Base-by-base conservation (phyloP, 2,329 filamentous ascomycete genomes). In the Cladosporium sphaerospermum region DNA sequence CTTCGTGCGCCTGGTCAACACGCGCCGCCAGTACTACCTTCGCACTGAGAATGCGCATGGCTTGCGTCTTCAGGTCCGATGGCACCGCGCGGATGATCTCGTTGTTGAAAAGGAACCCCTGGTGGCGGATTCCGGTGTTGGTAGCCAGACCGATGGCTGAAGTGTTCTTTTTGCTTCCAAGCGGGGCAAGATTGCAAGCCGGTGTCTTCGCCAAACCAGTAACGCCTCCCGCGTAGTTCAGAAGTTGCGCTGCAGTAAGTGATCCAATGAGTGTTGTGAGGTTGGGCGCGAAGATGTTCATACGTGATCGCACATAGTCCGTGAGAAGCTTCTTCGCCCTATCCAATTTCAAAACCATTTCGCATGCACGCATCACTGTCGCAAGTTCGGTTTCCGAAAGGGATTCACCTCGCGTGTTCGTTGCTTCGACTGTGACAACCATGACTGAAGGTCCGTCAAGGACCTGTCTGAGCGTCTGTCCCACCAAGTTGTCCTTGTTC, bases 241-340 rank as follows among this genome's bases (percentile, higher is more conserved):
- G 86, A n/a, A 99, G 81, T 71, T 97, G 92, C 3, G 93, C 93
- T 7, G 93, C 92, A 2, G 92, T 96, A 14, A 96, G 78, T 0
- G 92, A 93, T 14, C 93, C 93, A 54, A 99, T 88, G 14, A 99
- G 80, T 1, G 84, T 85, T 0, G 93, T 96, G 51, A 97, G 73
- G 64, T 99, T 99, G 0, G 93, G 93, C 4, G 93, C 93, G 67
- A 97, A 97, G 33, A 95, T 78, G 61, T 87, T 93, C 89, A 99
- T 97, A 57, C 93, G 88, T 34, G 92, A 96, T 71, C 96, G 89
- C 13, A 99, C 93, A 65, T 96, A 99, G 67, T 93, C 86, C 2
- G 89, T 95, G 52, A 99, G 78, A 0, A 84, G 87, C 57, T 81
- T 85, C 71, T 96, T 96, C 28, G 92, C 90, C 59, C 80, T 84